Evolutionary conservation across 768 basidiomycete species (phyloP).

Genomic region (Antrodiella citrinella): DNA sequence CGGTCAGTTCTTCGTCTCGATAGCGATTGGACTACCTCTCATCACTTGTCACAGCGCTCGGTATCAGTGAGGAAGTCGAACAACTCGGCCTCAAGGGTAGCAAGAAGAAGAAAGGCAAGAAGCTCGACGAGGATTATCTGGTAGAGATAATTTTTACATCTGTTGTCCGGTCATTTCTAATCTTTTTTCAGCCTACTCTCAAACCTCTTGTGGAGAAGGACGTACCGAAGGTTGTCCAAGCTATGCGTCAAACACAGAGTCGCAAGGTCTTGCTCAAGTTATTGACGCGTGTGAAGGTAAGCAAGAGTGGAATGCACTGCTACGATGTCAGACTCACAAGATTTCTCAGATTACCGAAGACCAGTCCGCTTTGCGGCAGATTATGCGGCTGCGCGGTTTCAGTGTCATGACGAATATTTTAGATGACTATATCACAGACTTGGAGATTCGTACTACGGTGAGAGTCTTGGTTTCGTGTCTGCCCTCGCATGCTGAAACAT

Average conservation of each 20-base stretch:
- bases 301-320: slow-evolving; percentile 3
- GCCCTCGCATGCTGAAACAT: background rate
- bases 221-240: slow-evolving; percentile 86
- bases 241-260: slow-evolving; percentile 81
- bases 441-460: slow-evolving; percentile 65
- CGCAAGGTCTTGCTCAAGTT: slow-evolving; percentile 77
- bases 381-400: slow-evolving; percentile 91
- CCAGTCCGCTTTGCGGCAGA: slow-evolving; percentile 63
- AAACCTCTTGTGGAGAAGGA: slow-evolving; percentile 72
- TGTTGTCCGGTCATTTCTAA: background rate
- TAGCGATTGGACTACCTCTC: background rate
- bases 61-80: slow-evolving; percentile 89
- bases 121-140: slow-evolving; percentile 90
- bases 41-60: slow-evolving; percentile 53
- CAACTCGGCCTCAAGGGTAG: slow-evolving; percentile 73
- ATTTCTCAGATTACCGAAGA: slow-evolving; percentile 73
- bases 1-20: slow-evolving; percentile 37
- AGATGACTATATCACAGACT: slow-evolving; percentile 64
- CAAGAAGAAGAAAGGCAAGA: slow-evolving; percentile 86
- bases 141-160: slow-evolving; percentile 34
- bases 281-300: slow-evolving; percentile 76
- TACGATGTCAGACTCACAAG: background rate
- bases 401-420: slow-evolving; percentile 86
- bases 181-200: slow-evolving; percentile 53
- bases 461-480: too few species aligned